phyloP scores from a whole-genome alignment of 2,329 filamentous ascomycete species.

The Diaporthe aspalathi region DNA sequence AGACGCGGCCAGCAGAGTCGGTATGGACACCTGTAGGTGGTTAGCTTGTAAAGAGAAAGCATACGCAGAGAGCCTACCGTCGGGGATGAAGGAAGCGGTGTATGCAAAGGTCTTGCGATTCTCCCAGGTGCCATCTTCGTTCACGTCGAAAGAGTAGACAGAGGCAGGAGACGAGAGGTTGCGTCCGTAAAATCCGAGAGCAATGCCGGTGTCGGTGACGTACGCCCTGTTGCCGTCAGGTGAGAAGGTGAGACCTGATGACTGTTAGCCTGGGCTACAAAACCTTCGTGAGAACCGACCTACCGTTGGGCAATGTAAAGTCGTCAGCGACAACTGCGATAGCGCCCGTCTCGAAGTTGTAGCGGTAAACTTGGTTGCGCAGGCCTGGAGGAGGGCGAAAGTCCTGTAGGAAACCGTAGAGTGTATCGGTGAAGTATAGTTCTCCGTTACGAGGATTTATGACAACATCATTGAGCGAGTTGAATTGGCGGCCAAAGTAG shows the following conservation, averaged over 20 bases:
- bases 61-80: constrained; percentile 44
- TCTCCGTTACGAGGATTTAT: constrained; percentile 64
- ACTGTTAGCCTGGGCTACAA: neutral
- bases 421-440: constrained; percentile 72
- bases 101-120: constrained; percentile 66
- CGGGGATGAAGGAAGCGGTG: constrained; percentile 62
- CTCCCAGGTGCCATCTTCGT: constrained; percentile 55
- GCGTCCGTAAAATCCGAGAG: constrained; percentile 54
- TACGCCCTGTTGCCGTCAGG: constrained; percentile 63
- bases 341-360: constrained; percentile 61
- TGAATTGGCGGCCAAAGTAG: constrained; percentile 70
- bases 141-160: constrained; percentile 58
- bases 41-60: neutral
- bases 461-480: constrained; percentile 68
- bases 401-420: constrained; percentile 69
- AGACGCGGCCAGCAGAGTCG: constrained; percentile 67
- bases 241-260: constrained; percentile 61
- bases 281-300: neutral
- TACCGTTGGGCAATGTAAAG: constrained; percentile 66
- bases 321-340: constrained; percentile 68
- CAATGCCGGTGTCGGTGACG: constrained; percentile 65
- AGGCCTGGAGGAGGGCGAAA: constrained; percentile 66
- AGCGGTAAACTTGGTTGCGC: constrained; percentile 69
- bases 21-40: constrained; percentile 60
- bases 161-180: constrained; percentile 56